Base-by-base conservation (phyloP, 2,329 filamentous ascomycete species). In the Penicillium vulpinum region DNA sequence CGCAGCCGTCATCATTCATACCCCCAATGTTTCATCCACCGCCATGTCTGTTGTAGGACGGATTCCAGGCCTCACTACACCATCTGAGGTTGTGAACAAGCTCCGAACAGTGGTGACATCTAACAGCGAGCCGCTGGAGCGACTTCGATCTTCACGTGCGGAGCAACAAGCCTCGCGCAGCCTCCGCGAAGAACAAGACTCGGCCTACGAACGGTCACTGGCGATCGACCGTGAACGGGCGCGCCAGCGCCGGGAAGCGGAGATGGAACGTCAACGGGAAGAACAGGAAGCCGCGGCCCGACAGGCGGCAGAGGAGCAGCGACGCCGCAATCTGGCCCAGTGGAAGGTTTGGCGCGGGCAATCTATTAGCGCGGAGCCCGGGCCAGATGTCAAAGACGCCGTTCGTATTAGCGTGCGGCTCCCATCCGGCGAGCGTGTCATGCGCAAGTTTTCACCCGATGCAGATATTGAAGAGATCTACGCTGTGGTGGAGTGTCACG, bases 401-500 rank as follows among this genome's bases (percentile, higher is more conserved):
- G 89, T 96, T 18, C 85, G 92, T n/a, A 80, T 89, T 50, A 85
- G 83, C 61, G 74, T 89, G 26, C 80, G 85, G 15, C 75, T 88
- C 67, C 78, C 81, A 0, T 88, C 84, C 5, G 89, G 85, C 0
- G 88, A 91, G 47, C 83, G 92, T 40, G 84, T 96, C 2, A 84
- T 96, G 54, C 84, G 93, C 40, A 85, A 84, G 48, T 97, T 99
- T 71, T 74, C 80, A 0, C 79, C 82, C 1, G 80, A 85, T n/a
- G 85, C 89, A 0, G 81, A 83, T 2, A 79, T 97, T 36, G 93
- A 97, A 71, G 92, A 97, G 68, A 77, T 99, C 6, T 97, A 97
- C 73, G 94, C 93, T 0, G 97, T 96, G 76, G 92, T 97, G 2
- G 94, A 99, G 70, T 97, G 93, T 76, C 88, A 92, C 71, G 87